Base-by-base conservation (phyloP, 2,329 filamentous ascomycete genomes). In the Penicillium occitanis region DNA sequence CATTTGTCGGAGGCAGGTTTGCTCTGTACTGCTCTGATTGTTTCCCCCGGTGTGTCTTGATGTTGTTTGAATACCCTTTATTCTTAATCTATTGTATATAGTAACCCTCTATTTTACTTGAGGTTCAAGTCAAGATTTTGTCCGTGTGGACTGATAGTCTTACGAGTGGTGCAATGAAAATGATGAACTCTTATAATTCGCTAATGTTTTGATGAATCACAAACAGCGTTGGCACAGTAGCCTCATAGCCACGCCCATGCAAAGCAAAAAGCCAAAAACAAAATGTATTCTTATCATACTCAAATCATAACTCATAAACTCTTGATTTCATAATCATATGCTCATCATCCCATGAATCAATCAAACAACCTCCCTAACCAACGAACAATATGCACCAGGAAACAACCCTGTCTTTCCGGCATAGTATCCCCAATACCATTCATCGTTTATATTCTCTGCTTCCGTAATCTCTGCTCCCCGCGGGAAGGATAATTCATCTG, bases 381-480 rank as follows among this genome's bases (percentile, higher is more conserved):
- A 73, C 70, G 81, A 81, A 30, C 93, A 91, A 82, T 94, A 94
- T 7, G 87, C 86, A 6, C 89, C 88, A 4, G 93, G 93, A 74
- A 97, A 96, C 69, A 97, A 72, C 0, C 92, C 93, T 71, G 87
- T 88, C 28, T 80, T 81, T 0, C 92, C 93, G 79, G 92, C 93
- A 81, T 96, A 97, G 33, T 88, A 88, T 0, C 94, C 94, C 80
- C 90, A 90, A 73, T 86, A 93, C 93, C 93, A 98, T 76, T 97
- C 93, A 19, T 90, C 91, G 75, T 97, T 97, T 58, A 96, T 87
- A 76, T 95, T 91, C 75, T 94, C 90, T 44, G 90, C 87, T 80
- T 98, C 94, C 6, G 85, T 84, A 14, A 98, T 86, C 77, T 95
- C 91, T 0, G 93, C 93, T 10, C 91, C 89, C 61, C 88, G 88